Evolutionary conservation across 2,329 filamentous ascomycete genomes (phyloP), one percentile per base, ranked within the genome.

Genomic region (Sporothrix schenckii): DNA sequence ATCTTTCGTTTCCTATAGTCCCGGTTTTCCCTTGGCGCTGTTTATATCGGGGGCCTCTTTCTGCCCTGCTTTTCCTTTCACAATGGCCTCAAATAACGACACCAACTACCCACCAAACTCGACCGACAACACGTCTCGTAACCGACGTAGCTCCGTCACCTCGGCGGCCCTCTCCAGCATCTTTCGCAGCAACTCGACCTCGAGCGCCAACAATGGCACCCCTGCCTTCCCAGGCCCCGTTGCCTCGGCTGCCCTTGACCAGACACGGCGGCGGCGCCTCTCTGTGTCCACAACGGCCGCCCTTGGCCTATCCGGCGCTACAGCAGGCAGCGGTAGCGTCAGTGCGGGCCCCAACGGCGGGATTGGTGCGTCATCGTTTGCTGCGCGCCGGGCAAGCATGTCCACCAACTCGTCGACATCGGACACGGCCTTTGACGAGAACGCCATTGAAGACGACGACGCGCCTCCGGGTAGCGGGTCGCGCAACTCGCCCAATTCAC

Each of bases 221-320:
- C 78, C 80, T 34, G 78, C 82, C 54, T 86, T 86, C 74, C 83
- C 85, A 41, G 79, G 78, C 58, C 77, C 81, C 66, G 79, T 81
- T 66, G 77, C 80, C 47, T 80, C 81, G 24, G 81, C 83, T 68
- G 82, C 81, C 71, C 80, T 84, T 39, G 85, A 89, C 69, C 82
- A 85, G 73, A 86, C 88, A 71, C 89, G 91, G 72, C 70, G 74
- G 14, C 88, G 91, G 61, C 58, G 58, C 39, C 86, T 93, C 74
- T 94, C 91, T 58, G 87, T 93, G 76, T 89, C 88, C 60, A 92
- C 91, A 4, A 53, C 72, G 9, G 34, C 73, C 6, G 71, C 73
- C 10, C 81, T 93, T 41, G 91, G 91, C 47, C 83, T 93, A n/a
- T 91, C 90, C 4, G 91, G 91, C 73, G 86, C 85, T 27, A 90